These are phyloP conservation scores for Pythium oligandrum DNA, from an alignment of 352 stramenopile species.

Conservation along the genomic window DNA sequence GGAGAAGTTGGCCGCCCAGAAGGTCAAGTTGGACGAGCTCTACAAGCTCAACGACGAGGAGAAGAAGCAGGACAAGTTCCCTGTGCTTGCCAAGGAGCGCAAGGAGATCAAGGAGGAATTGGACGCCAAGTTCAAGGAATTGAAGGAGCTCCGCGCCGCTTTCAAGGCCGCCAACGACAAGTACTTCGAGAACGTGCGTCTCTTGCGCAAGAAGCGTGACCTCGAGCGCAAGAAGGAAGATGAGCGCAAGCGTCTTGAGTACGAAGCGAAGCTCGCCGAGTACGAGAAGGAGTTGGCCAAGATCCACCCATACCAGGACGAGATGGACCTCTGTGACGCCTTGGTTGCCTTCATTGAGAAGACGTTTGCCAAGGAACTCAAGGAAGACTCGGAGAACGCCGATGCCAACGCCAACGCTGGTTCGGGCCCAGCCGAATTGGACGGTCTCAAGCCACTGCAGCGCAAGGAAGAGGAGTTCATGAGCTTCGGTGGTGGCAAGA, in stretches of 20 bases:
- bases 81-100: constrained; percentile 76
- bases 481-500: constrained; percentile 60
- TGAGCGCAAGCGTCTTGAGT: constrained; percentile 75
- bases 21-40: constrained; percentile 86
- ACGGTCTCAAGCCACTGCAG: constrained; percentile 90
- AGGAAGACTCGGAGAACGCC: constrained; percentile 35
- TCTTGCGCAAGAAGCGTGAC: constrained; percentile 83
- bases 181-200: constrained; percentile 90
- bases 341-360: constrained; percentile 92
- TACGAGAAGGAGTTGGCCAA: constrained; percentile 95
- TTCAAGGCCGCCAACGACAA: constrained; percentile 94
- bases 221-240: constrained; percentile 81
- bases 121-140: constrained; percentile 81
- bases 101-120: constrained; percentile 91
- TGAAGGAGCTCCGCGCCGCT: constrained; percentile 84
- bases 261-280: constrained; percentile 93
- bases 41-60: constrained; percentile 88
- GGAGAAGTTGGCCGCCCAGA: constrained; percentile 89
- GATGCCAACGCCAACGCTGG: constrained; percentile 26
- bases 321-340: constrained; percentile 94
- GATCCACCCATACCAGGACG: constrained; percentile 95
- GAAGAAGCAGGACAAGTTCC: constrained; percentile 84
- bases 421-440: constrained; percentile 66
- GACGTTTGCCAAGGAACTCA: constrained; percentile 86
- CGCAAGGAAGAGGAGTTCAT: constrained; percentile 86